These are phyloP conservation scores for Ogataea henricii DNA, from an alignment of 805 yeast genomes.

Conservation along the genomic window DNA sequence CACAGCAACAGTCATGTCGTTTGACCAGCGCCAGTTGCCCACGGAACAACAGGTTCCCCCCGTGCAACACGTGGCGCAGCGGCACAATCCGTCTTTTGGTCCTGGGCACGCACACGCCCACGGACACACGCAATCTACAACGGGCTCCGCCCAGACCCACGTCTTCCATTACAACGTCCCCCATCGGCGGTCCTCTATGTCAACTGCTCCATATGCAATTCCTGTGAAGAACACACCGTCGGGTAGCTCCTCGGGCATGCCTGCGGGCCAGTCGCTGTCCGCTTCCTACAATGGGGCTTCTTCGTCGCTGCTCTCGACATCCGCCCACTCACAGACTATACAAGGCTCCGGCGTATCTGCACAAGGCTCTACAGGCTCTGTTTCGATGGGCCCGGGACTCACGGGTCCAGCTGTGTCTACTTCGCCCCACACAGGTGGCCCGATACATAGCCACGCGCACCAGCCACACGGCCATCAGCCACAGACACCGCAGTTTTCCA, in stretches of 20 bases:
- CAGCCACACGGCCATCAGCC: conserved; percentile 15
- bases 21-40: conserved; percentile 10
- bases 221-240: conserved; percentile 26
- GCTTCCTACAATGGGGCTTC: conserved; percentile 12
- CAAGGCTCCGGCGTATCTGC: neutral
- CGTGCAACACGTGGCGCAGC: conserved; percentile 5
- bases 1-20: conserved; percentile 6
- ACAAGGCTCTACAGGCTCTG: conserved; percentile 2
- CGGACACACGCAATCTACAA: neutral
- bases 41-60: conserved; percentile 7
- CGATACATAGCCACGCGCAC: conserved; percentile 26
- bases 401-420: neutral
- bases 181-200: conserved; percentile 38
- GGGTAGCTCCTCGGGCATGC: neutral
- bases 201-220: conserved; percentile 41
- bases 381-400: conserved; percentile 12
- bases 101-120: conserved; percentile 1
- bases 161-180: conserved; percentile 23
- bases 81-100: conserved; percentile 2
- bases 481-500: conserved; percentile 20
- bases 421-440: conserved; percentile 28
- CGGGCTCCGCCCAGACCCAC: conserved; percentile 4
- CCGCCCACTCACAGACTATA: conserved; percentile 17
- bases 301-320: conserved; percentile 22
- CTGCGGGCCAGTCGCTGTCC: conserved; percentile 12